phyloP scores from a whole-genome alignment of 495 filamentous ascomycete genomes.

The Penicillium crystallinum region DNA sequence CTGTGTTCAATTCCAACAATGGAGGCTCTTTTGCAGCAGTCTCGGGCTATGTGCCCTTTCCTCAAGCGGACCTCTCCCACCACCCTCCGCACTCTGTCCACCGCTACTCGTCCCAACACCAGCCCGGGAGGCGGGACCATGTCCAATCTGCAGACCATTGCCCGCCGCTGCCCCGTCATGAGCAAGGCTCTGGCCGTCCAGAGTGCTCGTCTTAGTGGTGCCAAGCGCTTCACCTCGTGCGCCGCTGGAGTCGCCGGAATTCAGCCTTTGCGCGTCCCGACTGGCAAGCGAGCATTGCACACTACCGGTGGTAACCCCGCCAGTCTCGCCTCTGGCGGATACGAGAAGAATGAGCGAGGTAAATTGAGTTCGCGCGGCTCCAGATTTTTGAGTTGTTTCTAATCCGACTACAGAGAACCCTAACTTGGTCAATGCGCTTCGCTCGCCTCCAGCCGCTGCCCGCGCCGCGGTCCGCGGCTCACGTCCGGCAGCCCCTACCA shows the following conservation, averaged over 20 bases:
- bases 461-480: constrained; percentile 31
- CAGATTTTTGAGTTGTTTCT: not conserved
- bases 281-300: constrained; percentile 69
- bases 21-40: constrained; percentile 92
- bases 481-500: constrained; percentile 39
- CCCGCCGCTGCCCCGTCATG: constrained; percentile 96
- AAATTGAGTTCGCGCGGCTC: constrained; percentile 12
- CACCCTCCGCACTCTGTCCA: constrained; percentile 83
- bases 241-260: constrained; percentile 33
- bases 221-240: constrained; percentile 43
- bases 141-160: constrained; percentile 93
- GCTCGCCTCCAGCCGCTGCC: constrained; percentile 15
- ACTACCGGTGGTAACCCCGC: constrained; percentile 71
- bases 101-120: constrained; percentile 60
- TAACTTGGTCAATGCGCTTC: constrained; percentile 15
- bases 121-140: constrained; percentile 85
- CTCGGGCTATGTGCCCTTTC: constrained; percentile 92
- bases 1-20: constrained; percentile 43
- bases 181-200: constrained; percentile 93
- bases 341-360: constrained; percentile 58
- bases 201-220: constrained; percentile 53
- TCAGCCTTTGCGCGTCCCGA: constrained; percentile 27
- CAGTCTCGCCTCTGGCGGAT: constrained; percentile 59
- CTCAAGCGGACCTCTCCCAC: constrained; percentile 88
- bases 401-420: constrained; percentile 23